Percentiles rank a stretch among this genome's conserved stretches.
phyloP scores from a whole-genome alignment of 2,329 filamentous ascomycete genomes.

The Calcarisporium arbuscula region DNA sequence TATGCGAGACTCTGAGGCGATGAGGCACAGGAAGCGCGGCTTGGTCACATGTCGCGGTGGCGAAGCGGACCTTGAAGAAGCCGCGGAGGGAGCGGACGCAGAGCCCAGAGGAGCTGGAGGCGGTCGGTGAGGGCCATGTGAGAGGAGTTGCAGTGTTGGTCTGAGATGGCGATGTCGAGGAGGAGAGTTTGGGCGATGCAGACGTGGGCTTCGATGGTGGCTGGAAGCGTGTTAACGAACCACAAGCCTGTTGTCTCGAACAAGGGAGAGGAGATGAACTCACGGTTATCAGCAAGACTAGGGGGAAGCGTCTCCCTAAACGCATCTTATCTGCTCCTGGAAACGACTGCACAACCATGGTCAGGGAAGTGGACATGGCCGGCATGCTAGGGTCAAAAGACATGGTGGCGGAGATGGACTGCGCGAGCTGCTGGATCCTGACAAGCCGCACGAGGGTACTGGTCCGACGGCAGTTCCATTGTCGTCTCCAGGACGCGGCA shows the following conservation, averaged over 20 bases:
- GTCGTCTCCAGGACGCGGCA: constrained; percentile 34
- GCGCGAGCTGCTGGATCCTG: constrained; percentile 40
- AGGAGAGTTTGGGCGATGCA: constrained; percentile 40
- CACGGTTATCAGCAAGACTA: constrained; percentile 28
- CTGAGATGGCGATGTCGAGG: constrained; percentile 39
- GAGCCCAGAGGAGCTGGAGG: constrained; percentile 38
- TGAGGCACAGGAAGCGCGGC: constrained; percentile 36
- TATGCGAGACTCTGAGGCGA: constrained; percentile 42
- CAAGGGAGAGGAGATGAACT: constrained; percentile 7
- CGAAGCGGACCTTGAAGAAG: constrained; percentile 33
- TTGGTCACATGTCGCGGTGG: constrained; percentile 22
- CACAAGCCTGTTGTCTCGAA: not conserved
- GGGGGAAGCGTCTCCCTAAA: constrained; percentile 30
- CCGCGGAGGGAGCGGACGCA: constrained; percentile 34
- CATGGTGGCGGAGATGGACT: constrained; percentile 38
- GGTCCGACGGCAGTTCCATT: constrained; percentile 37
- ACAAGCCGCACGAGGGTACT: constrained; percentile 39
- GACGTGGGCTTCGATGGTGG: constrained; percentile 33
- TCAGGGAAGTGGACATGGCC: constrained; percentile 31
- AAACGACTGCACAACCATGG: constrained; percentile 36
- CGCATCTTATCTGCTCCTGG: constrained; percentile 34
- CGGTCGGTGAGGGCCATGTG: constrained; percentile 31
- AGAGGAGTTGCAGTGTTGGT: constrained; percentile 23
- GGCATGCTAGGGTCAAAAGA: constrained; percentile 21
- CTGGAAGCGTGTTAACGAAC: no score